Conservation (phyloP, 1,284 basidiomycete species). For the Irpex sp. region DNA sequence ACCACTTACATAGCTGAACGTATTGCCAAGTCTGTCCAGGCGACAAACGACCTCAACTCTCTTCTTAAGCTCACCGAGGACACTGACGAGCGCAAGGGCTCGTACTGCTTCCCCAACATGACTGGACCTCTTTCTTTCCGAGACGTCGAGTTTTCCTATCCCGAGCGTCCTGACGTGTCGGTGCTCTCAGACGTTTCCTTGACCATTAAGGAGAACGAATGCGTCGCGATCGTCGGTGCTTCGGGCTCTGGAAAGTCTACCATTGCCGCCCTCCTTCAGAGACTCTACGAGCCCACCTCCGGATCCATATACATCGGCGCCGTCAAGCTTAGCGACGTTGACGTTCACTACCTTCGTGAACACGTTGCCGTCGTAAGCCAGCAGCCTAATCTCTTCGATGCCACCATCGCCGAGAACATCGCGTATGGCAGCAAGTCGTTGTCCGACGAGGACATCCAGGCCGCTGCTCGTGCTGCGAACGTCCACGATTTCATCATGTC, state of each 20-base stretch:
- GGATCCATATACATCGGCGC: slow-evolving; percentile 64
- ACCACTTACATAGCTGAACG: slow-evolving; percentile 54
- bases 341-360: slow-evolving; percentile 73
- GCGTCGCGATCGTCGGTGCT: slow-evolving; percentile 84
- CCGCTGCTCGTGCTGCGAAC: slow-evolving; percentile 74
- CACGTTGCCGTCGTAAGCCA: slow-evolving; percentile 87
- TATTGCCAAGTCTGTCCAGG: slow-evolving; percentile 78
- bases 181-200: slow-evolving; percentile 71
- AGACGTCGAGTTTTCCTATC: slow-evolving; percentile 80
- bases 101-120: slow-evolving; percentile 55
- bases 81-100: slow-evolving; percentile 69
- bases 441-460: slow-evolving; percentile 53
- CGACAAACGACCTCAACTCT: slow-evolving; percentile 74
- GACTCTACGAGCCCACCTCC: slow-evolving; percentile 75
- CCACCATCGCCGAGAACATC: slow-evolving; percentile 83
- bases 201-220: slow-evolving; percentile 67
- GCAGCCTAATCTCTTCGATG: slow-evolving; percentile 84
- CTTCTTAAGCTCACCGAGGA: slow-evolving; percentile 58
- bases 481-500: slow-evolving; percentile 85
- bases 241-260: slow-evolving; percentile 92
- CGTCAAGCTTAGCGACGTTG: slow-evolving; percentile 48
- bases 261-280: slow-evolving; percentile 76
- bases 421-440: slow-evolving; percentile 66
- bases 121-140: slow-evolving; percentile 65
- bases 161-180: slow-evolving; percentile 68